These are phyloP conservation scores for Gynochthodes officinalis DNA, from an alignment of 257 asterid species.

Conservation along the genomic window DNA sequence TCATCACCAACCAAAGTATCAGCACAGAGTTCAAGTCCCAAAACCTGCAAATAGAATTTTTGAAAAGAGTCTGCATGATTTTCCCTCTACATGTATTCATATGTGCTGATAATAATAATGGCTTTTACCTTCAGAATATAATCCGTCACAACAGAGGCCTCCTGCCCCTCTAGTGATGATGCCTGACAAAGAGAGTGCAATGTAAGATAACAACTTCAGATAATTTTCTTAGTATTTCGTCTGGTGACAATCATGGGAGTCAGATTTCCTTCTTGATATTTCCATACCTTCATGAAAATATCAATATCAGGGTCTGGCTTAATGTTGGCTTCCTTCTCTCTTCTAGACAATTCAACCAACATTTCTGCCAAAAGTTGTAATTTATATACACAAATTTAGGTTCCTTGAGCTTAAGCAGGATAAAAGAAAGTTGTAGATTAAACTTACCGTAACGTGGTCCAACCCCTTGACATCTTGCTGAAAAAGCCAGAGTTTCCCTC, in stretches of 20 bases:
- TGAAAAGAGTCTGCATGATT: neutral
- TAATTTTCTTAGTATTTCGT: neutral
- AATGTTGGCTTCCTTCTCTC: slow-evolving; percentile 57
- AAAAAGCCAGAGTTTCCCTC: slow-evolving; percentile 59
- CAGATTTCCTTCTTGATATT: neutral
- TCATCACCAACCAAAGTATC: slow-evolving; percentile 94
- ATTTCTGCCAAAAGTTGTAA: slow-evolving; percentile 35
- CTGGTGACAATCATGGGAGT: neutral
- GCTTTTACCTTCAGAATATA: slow-evolving; percentile 69
- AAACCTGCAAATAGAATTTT: slow-evolving; percentile 13
- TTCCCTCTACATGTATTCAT: neutral
- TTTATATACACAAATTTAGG: neutral
- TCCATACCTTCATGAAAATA: slow-evolving; percentile 52
- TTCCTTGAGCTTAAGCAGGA: neutral
- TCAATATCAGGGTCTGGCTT: slow-evolving; percentile 71
- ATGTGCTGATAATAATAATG: neutral
- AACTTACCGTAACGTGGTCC: slow-evolving; percentile 53
- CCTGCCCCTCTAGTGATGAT: slow-evolving; percentile 79
- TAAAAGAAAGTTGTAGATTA: neutral
- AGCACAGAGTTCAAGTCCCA: slow-evolving; percentile 58
- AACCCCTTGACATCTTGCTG: slow-evolving; percentile 72
- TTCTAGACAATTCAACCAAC: slow-evolving; percentile 58
- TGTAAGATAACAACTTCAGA: neutral
- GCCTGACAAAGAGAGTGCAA: slow-evolving; percentile 49
- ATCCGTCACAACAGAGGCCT: slow-evolving; percentile 74